Evolutionary conservation across 2,329 filamentous ascomycete genomes (phyloP), one percentile per base, ranked within the genome.

Genomic region (Diaporthe vexans): DNA sequence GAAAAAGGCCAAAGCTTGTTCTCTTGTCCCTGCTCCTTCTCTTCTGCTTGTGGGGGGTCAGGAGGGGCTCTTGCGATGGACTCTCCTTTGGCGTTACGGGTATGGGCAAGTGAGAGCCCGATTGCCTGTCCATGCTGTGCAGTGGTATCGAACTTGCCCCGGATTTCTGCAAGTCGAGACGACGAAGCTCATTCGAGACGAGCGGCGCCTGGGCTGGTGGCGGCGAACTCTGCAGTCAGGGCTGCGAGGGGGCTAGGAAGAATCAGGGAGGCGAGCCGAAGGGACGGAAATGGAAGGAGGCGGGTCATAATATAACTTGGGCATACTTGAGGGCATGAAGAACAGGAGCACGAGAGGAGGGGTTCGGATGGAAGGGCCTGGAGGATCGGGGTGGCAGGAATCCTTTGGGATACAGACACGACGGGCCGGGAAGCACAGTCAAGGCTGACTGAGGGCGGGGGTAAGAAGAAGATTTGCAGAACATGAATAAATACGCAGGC

Each of bases 71-170:
- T 51, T 76, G 72, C 9, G 74, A 75, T 19, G 72, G 72, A 43
- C 48, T 48, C 29, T 74, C 48, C 61, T 69, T 76, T 26, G 74
- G 74, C 29, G 74, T 76, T n/a, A 76, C 74, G 3, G 74, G 74
- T 33, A 76, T 76, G 61, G 74, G 74, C 6, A 73, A 52, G 17
- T 74, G 74, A 33, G 72, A 76, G 10, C 72, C 72, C 24, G 74
- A 75, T 35, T 75, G 72, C 40, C 74, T 69, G 51, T 76, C 72
- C 74, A 76, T 76, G 11, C 29, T 59, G 67, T 29, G 7, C 17
- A 19, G 24, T 9, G 35, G 48, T 54, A 19, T 67, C 43, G 43
- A 35, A 19, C 29, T 51, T 17, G 21, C 21, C 29, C 61, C 43
- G 35, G 10, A 51, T 24, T 19, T 51, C 29, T 51, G 46, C 29